These are phyloP conservation scores for Gossypium australe DNA, from an alignment of 345 rosid genomes.

Conservation along the genomic window DNA sequence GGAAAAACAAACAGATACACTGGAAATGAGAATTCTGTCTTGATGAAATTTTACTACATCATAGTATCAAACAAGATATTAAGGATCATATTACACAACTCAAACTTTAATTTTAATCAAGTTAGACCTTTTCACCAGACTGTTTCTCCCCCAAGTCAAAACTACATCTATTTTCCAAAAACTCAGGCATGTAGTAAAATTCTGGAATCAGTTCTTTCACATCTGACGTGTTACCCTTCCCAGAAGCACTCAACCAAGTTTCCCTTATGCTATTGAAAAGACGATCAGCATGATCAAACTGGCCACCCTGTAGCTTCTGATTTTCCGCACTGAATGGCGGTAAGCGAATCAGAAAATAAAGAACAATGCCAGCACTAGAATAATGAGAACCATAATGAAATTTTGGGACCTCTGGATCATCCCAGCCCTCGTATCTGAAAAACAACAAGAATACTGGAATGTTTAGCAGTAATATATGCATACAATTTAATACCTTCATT, in stretches of 20 bases:
- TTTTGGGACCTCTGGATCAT: slow-evolving; percentile 98
- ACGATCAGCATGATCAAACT: slow-evolving; percentile 99
- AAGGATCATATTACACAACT: not conserved
- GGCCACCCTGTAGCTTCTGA: slow-evolving; percentile 99
- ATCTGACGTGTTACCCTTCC: slow-evolving; percentile 94
- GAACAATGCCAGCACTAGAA: slow-evolving; percentile 99
- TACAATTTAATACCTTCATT: not conserved
- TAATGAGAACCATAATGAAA: slow-evolving; percentile 99
- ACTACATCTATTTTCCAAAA: slow-evolving; percentile 71
- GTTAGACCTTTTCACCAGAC: slow-evolving; percentile 94
- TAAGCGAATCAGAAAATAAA: slow-evolving; percentile 91
- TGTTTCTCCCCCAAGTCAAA: slow-evolving; percentile 97
- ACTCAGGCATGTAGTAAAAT: slow-evolving; percentile 96
- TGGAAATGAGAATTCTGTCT: not conserved
- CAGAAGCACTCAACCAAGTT: slow-evolving; percentile 98
- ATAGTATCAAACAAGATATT: slow-evolving; percentile 7
- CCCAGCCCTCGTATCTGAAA: slow-evolving; percentile 97
- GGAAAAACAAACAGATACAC: slow-evolving; percentile 6
- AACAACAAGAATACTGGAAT: slow-evolving; percentile 5
- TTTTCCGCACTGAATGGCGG: slow-evolving; percentile 97
- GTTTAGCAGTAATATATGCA: not conserved
- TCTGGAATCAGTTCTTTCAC: slow-evolving; percentile 99
- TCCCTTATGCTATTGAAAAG: slow-evolving; percentile 88
- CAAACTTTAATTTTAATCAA: slow-evolving; percentile 8
- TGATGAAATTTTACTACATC: not conserved